Conservation (phyloP, 768 basidiomycete species). For the Cystofilobasidium macerans region DNA sequence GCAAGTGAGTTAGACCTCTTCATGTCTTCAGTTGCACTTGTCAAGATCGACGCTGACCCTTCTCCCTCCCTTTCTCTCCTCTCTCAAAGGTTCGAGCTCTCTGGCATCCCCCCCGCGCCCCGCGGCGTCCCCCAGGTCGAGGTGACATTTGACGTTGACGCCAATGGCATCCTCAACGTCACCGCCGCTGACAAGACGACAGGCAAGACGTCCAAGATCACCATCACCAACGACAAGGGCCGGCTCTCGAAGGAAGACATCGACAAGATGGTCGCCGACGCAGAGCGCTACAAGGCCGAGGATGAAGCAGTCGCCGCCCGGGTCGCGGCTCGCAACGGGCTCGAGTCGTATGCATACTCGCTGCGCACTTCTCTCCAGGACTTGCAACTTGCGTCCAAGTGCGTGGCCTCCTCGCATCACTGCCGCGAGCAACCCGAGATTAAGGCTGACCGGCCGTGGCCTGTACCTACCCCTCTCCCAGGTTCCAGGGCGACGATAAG, state of each 20-base stretch:
- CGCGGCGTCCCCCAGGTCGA: conserved; percentile 96
- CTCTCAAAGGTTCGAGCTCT: conserved; percentile 67
- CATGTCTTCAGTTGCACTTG: background rate
- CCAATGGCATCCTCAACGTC: conserved; percentile 97
- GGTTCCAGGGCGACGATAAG: conserved; percentile 34
- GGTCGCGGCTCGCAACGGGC: conserved; percentile 65
- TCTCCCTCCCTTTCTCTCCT: background rate
- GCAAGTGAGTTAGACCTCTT: conserved; percentile 46
- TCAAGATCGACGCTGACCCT: background rate
- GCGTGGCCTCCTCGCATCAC: too few species aligned
- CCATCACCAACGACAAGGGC: conserved; percentile 66
- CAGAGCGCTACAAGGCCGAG: conserved; percentile 59
- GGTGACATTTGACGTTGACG: conserved; percentile 90
- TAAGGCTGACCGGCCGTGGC: background rate
- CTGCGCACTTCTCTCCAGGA: conserved; percentile 66
- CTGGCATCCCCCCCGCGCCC: conserved; percentile 96
- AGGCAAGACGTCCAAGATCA: conserved; percentile 93
- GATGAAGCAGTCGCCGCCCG: conserved; percentile 34
- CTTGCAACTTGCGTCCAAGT: conserved; percentile 35
- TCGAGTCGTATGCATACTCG: conserved; percentile 93
- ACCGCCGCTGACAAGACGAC: conserved; percentile 97
- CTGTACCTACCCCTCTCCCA: background rate
- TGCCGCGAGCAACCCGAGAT: conserved; percentile 12
- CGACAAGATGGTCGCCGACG: conserved; percentile 99
- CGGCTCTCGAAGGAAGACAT: conserved; percentile 96